A percentile compares a stretch with the other conserved stretches of the same genome.
Evolutionary conservation across 2,329 filamentous ascomycete species (phyloP).

Genomic region (Neofusicoccum umdonicola): DNA sequence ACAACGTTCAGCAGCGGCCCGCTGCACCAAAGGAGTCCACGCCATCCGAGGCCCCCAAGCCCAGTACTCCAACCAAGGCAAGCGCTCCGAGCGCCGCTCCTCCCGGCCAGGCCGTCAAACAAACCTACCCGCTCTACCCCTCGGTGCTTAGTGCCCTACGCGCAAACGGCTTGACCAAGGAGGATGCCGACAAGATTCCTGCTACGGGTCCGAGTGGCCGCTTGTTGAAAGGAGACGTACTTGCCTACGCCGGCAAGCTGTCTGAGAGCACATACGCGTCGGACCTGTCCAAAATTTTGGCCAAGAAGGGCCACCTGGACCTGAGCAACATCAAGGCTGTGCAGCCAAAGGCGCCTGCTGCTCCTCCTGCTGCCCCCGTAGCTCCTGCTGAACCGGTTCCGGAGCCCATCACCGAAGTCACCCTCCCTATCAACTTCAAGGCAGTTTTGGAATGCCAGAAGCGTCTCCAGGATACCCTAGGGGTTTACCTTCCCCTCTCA

Average conservation of each 20-base stretch:
- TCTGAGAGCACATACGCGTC: constrained; percentile 65
- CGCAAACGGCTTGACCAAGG: constrained; percentile 71
- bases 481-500: constrained; percentile 77
- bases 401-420: constrained; percentile 57
- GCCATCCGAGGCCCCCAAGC: constrained; percentile 22
- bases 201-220: constrained; percentile 85
- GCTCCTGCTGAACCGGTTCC: constrained; percentile 44
- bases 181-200: constrained; percentile 76
- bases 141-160: constrained; percentile 82
- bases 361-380: constrained; percentile 35
- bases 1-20: constrained; percentile 20
- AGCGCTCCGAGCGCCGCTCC: constrained; percentile 58
- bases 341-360: constrained; percentile 33
- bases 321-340: constrained; percentile 87
- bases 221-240: constrained; percentile 90
- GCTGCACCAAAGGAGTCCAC: constrained; percentile 35
- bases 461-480: constrained; percentile 73
- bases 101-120: constrained; percentile 55
- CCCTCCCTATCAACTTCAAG: constrained; percentile 73
- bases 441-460: constrained; percentile 78
- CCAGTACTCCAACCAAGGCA: constrained; percentile 34
- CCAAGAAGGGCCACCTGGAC: constrained; percentile 79
- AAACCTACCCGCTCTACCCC: constrained; percentile 72
- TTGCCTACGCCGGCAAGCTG: constrained; percentile 83
- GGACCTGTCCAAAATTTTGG: constrained; percentile 67